phyloP scores from a whole-genome alignment of 2,329 filamentous ascomycete genomes.

The Alternaria postmessia region DNA sequence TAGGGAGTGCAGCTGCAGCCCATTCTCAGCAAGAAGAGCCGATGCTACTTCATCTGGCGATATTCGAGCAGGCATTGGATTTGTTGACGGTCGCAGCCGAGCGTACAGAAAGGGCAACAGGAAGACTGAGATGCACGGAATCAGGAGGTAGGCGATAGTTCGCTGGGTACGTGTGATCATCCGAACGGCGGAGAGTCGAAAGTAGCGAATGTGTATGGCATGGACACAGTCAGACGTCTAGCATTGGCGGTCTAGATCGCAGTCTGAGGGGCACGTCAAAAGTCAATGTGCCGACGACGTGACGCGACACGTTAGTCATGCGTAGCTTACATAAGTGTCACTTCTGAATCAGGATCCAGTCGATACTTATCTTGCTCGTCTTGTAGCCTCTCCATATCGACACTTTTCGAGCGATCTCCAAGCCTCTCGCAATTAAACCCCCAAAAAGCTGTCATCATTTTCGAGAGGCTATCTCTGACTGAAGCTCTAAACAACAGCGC shows the following conservation, averaged over 20 bases:
- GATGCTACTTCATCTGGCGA: constrained; percentile 33
- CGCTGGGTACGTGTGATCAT: constrained; percentile 11
- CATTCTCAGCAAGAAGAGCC: constrained; percentile 36
- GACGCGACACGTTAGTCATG: neutral
- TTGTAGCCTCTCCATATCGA: neutral
- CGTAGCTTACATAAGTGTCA: neutral
- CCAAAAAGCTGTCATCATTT: neutral
- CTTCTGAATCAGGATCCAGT: neutral
- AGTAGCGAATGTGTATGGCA: neutral
- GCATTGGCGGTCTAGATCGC: neutral
- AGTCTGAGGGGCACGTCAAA: neutral
- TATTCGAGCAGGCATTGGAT: constrained; percentile 50
- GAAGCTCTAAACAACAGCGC: neutral
- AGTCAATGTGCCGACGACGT: neutral
- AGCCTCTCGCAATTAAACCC: neutral
- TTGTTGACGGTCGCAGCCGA: neutral
- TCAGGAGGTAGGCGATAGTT: neutral
- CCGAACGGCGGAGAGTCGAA: neutral
- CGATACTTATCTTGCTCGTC: neutral
- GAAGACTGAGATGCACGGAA: constrained; percentile 3
- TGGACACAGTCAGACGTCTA: neutral
- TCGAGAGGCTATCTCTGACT: neutral
- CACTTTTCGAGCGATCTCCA: neutral
- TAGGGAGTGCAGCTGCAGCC: constrained; percentile 34
- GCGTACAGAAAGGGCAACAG: constrained; percentile 1